These are phyloP conservation scores for Microglena sp. DNA, from an alignment of 139 green algal species.

Conservation along the genomic window DNA sequence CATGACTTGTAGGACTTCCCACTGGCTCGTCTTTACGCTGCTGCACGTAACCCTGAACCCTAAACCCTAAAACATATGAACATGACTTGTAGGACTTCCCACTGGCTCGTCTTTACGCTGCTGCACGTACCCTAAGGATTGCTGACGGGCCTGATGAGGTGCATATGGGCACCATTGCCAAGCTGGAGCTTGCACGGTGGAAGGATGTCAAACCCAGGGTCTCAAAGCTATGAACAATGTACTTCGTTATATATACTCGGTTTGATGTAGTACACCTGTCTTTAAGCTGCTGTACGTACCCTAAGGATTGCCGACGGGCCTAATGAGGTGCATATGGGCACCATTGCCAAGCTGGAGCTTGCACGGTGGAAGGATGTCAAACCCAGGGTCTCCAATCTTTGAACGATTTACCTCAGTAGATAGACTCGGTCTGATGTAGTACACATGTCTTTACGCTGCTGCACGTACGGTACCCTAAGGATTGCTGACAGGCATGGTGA, in stretches of 20 bases:
- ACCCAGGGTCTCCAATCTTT: no score
- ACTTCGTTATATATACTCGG: no score
- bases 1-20: constrained; percentile 55
- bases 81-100: constrained; percentile 55
- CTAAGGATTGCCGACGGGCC: constrained; percentile 93
- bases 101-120: constrained; percentile 74
- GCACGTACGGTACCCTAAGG: constrained; percentile 85
- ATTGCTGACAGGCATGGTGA: constrained; percentile 95
- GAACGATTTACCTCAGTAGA: no score
- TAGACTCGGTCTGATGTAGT: no score
- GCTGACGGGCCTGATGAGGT: constrained; percentile 96
- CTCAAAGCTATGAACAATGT: no score
- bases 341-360: constrained; percentile 80
- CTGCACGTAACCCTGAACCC: constrained; percentile 76
- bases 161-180: constrained; percentile 85
- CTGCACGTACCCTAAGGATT: constrained; percentile 82
- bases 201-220: no score
- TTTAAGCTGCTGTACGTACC: constrained; percentile 78
- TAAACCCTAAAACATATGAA: no score
- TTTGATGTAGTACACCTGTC: no score
- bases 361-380: no score
- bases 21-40: constrained; percentile 74
- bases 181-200: constrained; percentile 66
- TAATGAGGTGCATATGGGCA: constrained; percentile 92
- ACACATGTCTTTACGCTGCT: no score